Evolutionary conservation across 2,329 filamentous ascomycete species (phyloP), one percentile per base, ranked within the genome.

Genomic region (Clonostachys rosea): DNA sequence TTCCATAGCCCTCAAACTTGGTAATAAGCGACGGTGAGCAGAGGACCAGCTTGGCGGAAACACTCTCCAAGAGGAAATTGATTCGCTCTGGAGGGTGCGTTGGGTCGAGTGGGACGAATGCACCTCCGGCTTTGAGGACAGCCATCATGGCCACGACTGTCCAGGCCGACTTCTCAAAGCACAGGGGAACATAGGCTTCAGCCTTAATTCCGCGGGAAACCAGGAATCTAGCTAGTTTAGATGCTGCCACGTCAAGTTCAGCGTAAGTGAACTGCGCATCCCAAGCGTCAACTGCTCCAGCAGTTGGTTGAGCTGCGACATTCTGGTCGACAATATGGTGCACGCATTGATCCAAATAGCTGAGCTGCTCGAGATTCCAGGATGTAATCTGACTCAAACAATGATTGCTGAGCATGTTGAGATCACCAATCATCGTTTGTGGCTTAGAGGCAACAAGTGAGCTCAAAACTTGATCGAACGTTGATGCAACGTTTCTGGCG

Each of bases 131-230:
- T 46, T 64, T 67, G 41, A 68, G 47, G 2, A 67, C 56, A 7
- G 52, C 62, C 13, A 69, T 44, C 49, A 66, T 60, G 1, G 60
- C 58, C 3, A 67, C 54, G n/a, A 58, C 45, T 1, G 56, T 54
- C 60, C 61, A 69, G 35, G 52, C 55, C 5, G 64, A 67, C 52
- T 69, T 70, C 16, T 66, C 60, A 40, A 68, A 67, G 40, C 57
- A 61, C 13, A 69, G 48, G 0, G 62, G 63, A 5, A 67, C 58
- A 1, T 57, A 34, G 1, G 44, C 46, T 36, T 57, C 62, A 1
- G 50, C 51, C 10, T 49, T 42, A 16, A 64, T 48, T 18, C 58
- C 50, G 8, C 51, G n/a, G 9, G 42, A 42, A 9, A 34, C 17
- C 14, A 59, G 34, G 13, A 56, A 52, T 7, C 51, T 40, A 42